phyloP scores from a whole-genome alignment of 23 red algal genomes.

The Gracilariopsis chorda region DNA sequence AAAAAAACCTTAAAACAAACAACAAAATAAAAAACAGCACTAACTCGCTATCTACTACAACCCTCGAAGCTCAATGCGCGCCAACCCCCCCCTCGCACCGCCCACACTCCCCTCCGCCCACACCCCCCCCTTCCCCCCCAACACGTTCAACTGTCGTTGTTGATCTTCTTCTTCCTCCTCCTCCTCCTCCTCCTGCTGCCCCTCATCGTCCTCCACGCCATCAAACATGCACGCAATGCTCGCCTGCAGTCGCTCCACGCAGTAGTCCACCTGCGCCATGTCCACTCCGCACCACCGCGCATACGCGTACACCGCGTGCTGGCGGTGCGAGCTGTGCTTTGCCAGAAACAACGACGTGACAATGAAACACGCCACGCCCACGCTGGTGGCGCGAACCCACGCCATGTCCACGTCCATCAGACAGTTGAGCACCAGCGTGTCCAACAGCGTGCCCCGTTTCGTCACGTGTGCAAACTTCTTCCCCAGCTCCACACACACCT shows the following conservation, averaged over 20 bases:
- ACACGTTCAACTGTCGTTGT: too few relatives aligned
- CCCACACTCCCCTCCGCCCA: too few relatives aligned
- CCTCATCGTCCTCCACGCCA: too few relatives aligned
- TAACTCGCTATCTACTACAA: too few relatives aligned
- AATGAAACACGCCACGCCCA: constrained; percentile 45
- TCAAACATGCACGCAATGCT: background rate
- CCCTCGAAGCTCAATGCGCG: too few relatives aligned
- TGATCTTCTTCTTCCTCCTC: too few relatives aligned
- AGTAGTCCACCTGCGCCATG: constrained; percentile 24
- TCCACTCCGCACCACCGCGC: background rate
- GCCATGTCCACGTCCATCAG: constrained; percentile 1
- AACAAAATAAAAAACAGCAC: too few relatives aligned
- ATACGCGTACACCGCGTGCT: background rate
- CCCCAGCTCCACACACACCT: background rate
- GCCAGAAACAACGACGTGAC: background rate
- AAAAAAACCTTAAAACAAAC: too few relatives aligned
- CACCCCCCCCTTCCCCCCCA: too few relatives aligned
- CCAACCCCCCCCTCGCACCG: too few relatives aligned
- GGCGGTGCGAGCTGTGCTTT: too few relatives aligned
- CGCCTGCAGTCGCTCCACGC: background rate
- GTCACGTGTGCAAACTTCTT: background rate
- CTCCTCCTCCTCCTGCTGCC: too few relatives aligned
- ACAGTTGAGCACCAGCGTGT: background rate
- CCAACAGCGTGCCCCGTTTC: background rate
- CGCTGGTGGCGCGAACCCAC: background rate